Evolutionary conservation across 1,139 yeast species (phyloP).

Genomic region (Petasospora fabianii): DNA sequence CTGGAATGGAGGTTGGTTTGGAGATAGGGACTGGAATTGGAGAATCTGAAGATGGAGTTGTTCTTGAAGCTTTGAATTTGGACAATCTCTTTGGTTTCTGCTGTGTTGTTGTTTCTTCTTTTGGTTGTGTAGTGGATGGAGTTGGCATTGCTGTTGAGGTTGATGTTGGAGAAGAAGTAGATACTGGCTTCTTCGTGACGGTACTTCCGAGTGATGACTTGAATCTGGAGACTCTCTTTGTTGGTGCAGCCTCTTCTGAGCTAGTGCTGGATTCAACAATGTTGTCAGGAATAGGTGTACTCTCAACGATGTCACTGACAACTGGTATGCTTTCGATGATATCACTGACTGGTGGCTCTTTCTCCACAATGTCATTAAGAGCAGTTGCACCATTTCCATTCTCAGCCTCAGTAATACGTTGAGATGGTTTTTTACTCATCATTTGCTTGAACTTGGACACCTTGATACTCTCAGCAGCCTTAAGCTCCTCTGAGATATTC

Average conservation of each 20-base stretch:
- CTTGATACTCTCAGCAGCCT: slow-evolving; percentile 7
- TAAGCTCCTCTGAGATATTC: slow-evolving; percentile 46
- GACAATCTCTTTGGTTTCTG: slow-evolving; percentile 1
- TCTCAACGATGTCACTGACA: not conserved
- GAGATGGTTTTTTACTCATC: slow-evolving; percentile 5
- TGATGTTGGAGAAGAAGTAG: slow-evolving; percentile 1
- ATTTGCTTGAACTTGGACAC: slow-evolving; percentile 21
- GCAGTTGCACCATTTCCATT: not conserved
- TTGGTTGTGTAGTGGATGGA: slow-evolving; percentile 1
- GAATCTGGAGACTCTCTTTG: slow-evolving; percentile 17
- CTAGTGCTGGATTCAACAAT: not conserved
- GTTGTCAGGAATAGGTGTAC: not conserved
- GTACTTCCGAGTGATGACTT: slow-evolving; percentile 7
- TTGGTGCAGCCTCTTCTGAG: not conserved
- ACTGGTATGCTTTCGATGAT: slow-evolving; percentile 1
- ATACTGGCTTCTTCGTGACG: too few relatives aligned
- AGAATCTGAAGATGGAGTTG: not conserved
- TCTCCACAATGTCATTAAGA: slow-evolving; percentile 10
- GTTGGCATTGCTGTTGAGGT: not conserved
- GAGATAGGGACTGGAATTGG: not conserved
- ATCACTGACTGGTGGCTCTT: slow-evolving; percentile 5
- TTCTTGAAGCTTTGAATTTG: slow-evolving; percentile 7
- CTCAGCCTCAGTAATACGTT: too few relatives aligned
- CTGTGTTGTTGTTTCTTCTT: not conserved
- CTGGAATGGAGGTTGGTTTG: slow-evolving; percentile 1